Base-by-base conservation (phyloP, 2,329 filamentous ascomycete genomes). In the Scytalidium lignicola region DNA sequence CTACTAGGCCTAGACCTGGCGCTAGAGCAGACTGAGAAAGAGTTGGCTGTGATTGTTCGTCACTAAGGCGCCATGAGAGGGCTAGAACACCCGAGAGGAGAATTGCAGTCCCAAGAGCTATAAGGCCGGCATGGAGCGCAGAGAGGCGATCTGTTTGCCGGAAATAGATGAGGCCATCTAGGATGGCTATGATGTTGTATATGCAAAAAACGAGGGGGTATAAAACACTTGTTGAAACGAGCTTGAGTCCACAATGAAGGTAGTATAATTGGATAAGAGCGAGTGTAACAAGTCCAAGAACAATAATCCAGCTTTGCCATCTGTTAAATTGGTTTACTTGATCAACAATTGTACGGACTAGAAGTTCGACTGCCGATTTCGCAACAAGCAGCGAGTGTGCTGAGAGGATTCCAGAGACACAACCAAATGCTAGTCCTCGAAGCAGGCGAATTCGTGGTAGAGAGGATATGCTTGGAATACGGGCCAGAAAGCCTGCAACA, bases 201-300 rank as follows among this genome's bases (percentile, higher is more conserved):
- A 97, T 83, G 76, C 93, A 99, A 70, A 99, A 99, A 37, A 97
- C 91, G 59, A 97, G 85, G 4, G 93, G 93, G 68, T 99, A 99
- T 58, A 99, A 77, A 53, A 97, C 86, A 61, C 90, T 96, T 19
- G 93, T 97, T 48, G 91, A 96, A 67, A 95, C 90, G 46, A 99
- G 78, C 69, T 96, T 96, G 54, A 99, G 78, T 47, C 93, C 93
- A 41, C 89, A 82, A 65, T 99, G 93, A 52, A 99, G 81, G 68
- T 95, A 97, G 70, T 96, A 99, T 5, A 99, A 79, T 68, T 99
- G 93, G 41, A 84, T 87, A 41, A 99, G 78, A 3, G 93, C 92
- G 52, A 97, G 76, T 3, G 78, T 75, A 51, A 96, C 76, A 46
- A 99, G 84, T 6, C 83, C 85, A 19, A 96, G 69, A 1, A 99